phyloP scores from a whole-genome alignment of 2,329 filamentous ascomycete species.

The Onygena corvina region DNA sequence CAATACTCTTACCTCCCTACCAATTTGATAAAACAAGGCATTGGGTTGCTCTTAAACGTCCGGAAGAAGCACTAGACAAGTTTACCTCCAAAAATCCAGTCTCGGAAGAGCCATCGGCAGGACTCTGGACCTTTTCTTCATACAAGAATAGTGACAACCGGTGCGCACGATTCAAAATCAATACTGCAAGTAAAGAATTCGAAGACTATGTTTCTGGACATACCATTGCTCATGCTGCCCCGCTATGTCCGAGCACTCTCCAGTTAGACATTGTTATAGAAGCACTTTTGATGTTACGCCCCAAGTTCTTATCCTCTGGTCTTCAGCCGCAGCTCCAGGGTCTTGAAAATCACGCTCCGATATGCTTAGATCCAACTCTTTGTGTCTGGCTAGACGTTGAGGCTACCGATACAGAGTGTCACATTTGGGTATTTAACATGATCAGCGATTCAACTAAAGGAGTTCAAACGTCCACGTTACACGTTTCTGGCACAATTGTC shows the following conservation, averaged over 20 bases:
- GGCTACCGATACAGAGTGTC: background rate
- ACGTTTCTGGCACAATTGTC: slow-evolving; percentile 6
- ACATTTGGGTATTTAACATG: slow-evolving; percentile 6
- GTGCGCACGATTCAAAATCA: slow-evolving; percentile 4
- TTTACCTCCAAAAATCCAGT: background rate
- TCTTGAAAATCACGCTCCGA: slow-evolving; percentile 8
- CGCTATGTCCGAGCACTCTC: slow-evolving; percentile 7
- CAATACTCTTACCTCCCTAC: slow-evolving; percentile 31
- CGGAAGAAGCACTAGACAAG: background rate
- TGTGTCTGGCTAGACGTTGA: slow-evolving; percentile 9
- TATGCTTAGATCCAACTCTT: slow-evolving; percentile 6
- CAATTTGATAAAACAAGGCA: slow-evolving; percentile 31
- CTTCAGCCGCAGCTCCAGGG: slow-evolving; percentile 7
- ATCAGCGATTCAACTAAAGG: background rate
- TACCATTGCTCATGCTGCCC: slow-evolving; percentile 7
- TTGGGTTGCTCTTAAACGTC: slow-evolving; percentile 7
- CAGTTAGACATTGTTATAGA: slow-evolving; percentile 10
- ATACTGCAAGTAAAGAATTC: slow-evolving; percentile 8
- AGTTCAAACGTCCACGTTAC: background rate
- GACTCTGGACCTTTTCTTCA: background rate
- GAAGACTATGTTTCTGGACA: slow-evolving; percentile 5
- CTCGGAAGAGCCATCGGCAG: background rate
- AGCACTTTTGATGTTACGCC: slow-evolving; percentile 6
- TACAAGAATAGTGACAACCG: slow-evolving; percentile 1
- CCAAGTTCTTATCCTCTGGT: slow-evolving; percentile 2